phyloP scores from a whole-genome alignment of 1,284 basidiomycete species.

The Irpex lacteus region DNA sequence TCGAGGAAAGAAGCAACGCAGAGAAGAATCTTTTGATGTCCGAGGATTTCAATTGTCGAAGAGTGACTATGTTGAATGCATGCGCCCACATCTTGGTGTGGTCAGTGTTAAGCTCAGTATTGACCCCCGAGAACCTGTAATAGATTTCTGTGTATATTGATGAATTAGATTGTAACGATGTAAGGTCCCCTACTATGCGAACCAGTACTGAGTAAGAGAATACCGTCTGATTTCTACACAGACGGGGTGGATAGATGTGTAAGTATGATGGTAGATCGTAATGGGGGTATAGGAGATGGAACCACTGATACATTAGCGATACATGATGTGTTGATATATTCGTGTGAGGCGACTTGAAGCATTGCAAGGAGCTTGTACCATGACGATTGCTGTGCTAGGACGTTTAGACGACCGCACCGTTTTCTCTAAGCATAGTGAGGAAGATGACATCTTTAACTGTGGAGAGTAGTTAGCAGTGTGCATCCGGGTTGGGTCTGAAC shows the following conservation, averaged over 20 bases:
- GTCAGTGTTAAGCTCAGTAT: too few relatives aligned
- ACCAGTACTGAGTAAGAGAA: background rate
- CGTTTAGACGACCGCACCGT: background rate
- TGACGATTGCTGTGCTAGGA: background rate
- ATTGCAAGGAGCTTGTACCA: background rate
- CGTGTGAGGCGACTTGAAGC: background rate
- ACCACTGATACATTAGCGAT: background rate
- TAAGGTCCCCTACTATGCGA: background rate
- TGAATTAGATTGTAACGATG: background rate
- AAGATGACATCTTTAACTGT: conserved; percentile 1
- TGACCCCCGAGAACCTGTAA: too few relatives aligned
- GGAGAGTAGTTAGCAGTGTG: too few relatives aligned
- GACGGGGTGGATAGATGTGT: background rate
- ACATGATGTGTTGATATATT: background rate
- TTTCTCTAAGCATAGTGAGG: background rate
- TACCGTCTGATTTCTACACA: background rate
- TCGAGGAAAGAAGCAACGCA: too few relatives aligned
- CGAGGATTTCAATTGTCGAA: too few relatives aligned
- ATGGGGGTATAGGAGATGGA: background rate
- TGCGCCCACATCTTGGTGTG: too few relatives aligned
- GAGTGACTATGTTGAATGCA: too few relatives aligned
- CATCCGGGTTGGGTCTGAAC: background rate
- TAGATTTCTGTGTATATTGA: background rate
- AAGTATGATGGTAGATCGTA: background rate
- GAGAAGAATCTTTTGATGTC: too few relatives aligned